These are phyloP conservation scores for Warburgia ugandensis DNA, from an alignment of 164 flowering plant species.

Conservation along the genomic window DNA sequence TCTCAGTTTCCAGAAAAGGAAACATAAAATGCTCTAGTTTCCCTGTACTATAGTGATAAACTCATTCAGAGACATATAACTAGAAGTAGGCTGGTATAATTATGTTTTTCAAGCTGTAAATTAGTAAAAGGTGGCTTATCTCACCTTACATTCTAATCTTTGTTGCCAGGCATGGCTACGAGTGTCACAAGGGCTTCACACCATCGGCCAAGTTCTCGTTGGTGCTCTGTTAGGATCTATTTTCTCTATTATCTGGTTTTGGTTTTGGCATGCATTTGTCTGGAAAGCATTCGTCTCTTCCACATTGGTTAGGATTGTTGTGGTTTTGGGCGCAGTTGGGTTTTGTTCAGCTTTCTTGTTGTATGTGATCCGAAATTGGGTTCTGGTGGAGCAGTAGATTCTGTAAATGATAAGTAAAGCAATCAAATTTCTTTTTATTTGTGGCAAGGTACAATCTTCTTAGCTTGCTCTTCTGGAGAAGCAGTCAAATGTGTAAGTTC, in stretches of 20 bases:
- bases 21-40: not conserved
- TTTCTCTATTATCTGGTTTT: slow-evolving; percentile 57
- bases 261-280: slow-evolving; percentile 55
- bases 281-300: slow-evolving; percentile 39
- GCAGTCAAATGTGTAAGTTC: no score
- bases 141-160: not conserved
- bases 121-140: not conserved
- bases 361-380: slow-evolving; percentile 53
- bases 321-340: slow-evolving; percentile 32
- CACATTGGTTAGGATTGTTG: slow-evolving; percentile 42
- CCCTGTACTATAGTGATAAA: not conserved
- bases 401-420: not conserved
- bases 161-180: slow-evolving; percentile 81
- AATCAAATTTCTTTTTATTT: not conserved
- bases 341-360: slow-evolving; percentile 37
- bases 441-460: slow-evolving; percentile 3
- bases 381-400: slow-evolving; percentile 25
- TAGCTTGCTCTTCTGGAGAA: no score
- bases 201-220: slow-evolving; percentile 64
- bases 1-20: not conserved
- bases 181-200: slow-evolving; percentile 67
- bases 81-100: not conserved
- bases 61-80: no score
- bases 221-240: slow-evolving; percentile 61
- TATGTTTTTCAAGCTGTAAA: not conserved